Percentiles rank a stretch among this genome's conserved stretches.
Conservation (phyloP, 305 asterid species). For the Fraxinus floribunda region DNA sequence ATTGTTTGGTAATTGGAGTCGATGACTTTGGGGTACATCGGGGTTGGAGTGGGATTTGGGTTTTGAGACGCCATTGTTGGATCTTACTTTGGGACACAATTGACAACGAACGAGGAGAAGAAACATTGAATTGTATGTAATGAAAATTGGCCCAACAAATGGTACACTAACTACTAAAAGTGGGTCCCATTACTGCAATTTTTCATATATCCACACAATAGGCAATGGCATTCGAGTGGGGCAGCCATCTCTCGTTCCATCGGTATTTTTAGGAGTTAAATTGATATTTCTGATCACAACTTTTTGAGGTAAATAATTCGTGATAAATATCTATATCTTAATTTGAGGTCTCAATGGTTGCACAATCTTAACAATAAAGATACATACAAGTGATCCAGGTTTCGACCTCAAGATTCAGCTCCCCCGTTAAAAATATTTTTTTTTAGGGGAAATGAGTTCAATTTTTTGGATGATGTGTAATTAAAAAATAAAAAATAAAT, state of each 20-base stretch:
- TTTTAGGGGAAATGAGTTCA: too few relatives aligned
- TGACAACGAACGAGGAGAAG: background rate
- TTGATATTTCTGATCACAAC: conserved; percentile 7
- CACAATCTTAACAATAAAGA: background rate
- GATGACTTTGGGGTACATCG: conserved; percentile 59
- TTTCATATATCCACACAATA: too few relatives aligned
- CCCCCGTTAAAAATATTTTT: background rate
- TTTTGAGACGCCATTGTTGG: conserved; percentile 54
- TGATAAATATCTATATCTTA: background rate
- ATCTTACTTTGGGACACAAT: background rate
- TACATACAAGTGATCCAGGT: background rate
- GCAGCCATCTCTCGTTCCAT: background rate
- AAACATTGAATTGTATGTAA: background rate
- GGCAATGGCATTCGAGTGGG: background rate
- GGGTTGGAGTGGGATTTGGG: conserved; percentile 40
- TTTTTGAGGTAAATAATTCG: background rate
- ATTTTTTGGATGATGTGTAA: too few relatives aligned
- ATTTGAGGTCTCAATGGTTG: background rate
- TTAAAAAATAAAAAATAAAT: too few relatives aligned
- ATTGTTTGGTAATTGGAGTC: conserved; percentile 33
- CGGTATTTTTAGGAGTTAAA: background rate
- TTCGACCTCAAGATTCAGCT: background rate
- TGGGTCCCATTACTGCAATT: background rate
- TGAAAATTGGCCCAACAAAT: background rate
- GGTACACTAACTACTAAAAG: too few relatives aligned